Evolutionary conservation across 179 eudicot genomes (phyloP).

Genomic region (Silene coronaria): DNA sequence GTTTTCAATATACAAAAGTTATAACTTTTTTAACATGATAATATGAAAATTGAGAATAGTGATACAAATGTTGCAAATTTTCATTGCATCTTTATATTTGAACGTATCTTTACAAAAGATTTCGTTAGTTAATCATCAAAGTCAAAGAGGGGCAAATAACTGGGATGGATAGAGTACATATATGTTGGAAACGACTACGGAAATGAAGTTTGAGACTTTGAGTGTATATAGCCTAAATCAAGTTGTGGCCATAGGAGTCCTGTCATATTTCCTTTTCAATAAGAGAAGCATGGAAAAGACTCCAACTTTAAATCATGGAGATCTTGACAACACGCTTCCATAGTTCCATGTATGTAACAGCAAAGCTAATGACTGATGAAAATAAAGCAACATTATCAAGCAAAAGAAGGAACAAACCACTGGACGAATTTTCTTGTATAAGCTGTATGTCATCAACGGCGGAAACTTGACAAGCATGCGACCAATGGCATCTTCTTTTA

Average conservation of each 20-base stretch:
- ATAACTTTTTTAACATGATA: too few species aligned
- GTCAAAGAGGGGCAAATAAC: background rate
- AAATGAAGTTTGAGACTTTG: background rate
- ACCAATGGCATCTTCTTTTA: slow-evolving; percentile 70
- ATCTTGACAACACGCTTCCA: background rate
- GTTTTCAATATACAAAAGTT: too few species aligned
- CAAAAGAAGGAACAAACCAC: slow-evolving; percentile 50
- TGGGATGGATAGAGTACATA: background rate
- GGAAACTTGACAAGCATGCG: slow-evolving; percentile 83
- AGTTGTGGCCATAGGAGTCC: too few species aligned
- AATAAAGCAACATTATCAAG: slow-evolving; percentile 11
- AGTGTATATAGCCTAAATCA: background rate
- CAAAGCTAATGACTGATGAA: background rate
- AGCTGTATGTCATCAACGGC: slow-evolving; percentile 77
- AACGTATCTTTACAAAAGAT: too few species aligned
- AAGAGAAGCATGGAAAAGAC: background rate
- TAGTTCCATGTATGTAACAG: background rate
- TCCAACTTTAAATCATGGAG: background rate
- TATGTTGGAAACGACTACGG: background rate
- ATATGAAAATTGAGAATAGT: too few species aligned
- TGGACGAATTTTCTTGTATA: slow-evolving; percentile 93
- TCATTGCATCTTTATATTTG: too few species aligned
- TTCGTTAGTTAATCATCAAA: background rate
- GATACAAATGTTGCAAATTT: too few species aligned
- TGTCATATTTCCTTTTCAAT: background rate